Evolutionary conservation across 148 eudicot genomes (phyloP).

Genomic region (Spergularia bocconei): DNA sequence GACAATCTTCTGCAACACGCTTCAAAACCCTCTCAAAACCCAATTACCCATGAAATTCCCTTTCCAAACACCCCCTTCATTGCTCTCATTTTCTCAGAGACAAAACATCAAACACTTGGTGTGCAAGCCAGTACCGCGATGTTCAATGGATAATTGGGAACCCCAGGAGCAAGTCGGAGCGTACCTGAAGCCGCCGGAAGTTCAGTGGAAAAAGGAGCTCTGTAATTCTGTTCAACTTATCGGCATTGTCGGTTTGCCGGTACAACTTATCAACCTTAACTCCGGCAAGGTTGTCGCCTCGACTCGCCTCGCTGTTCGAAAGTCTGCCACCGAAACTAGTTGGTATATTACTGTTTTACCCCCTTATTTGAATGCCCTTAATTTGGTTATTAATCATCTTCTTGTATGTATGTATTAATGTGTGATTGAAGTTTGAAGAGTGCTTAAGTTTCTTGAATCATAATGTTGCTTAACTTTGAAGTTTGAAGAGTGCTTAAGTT

Average conservation of each 20-base stretch:
- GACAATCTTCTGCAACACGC: neutral
- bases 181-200: conserved; percentile 58
- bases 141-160: conserved; percentile 36
- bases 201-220: conserved; percentile 80
- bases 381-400: neutral
- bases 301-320: conserved; percentile 66
- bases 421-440: neutral
- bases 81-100: conserved; percentile 23
- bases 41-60: conserved; percentile 3
- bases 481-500: too few species aligned
- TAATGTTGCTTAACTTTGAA: too few species aligned
- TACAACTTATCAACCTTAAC: conserved; percentile 54
- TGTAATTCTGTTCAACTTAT: conserved; percentile 71
- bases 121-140: conserved; percentile 30
- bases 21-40: conserved; percentile 21
- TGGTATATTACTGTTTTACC: conserved; percentile 36
- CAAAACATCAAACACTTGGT: conserved; percentile 35
- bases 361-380: neutral
- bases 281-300: conserved; percentile 72
- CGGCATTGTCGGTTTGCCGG: conserved; percentile 54
- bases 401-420: neutral
- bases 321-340: conserved; percentile 47
- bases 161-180: conserved; percentile 9
- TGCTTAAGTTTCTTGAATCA: too few species aligned
- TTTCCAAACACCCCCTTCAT: neutral